These are phyloP conservation scores for Erigeron canadensis DNA, from an alignment of 129 eudicot species.

Conservation along the genomic window DNA sequence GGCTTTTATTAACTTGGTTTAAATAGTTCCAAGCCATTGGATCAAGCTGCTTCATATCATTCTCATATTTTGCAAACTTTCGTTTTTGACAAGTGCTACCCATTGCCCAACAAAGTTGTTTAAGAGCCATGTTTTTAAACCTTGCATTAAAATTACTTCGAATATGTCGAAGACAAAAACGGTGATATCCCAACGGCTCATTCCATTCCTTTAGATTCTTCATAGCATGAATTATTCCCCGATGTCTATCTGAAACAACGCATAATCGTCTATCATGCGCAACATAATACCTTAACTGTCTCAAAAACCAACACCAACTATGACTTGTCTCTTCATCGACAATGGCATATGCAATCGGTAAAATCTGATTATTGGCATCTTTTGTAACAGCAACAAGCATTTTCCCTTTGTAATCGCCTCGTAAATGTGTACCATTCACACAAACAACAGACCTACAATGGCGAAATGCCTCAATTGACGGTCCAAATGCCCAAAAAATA, in stretches of 20 bases:
- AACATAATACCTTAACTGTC: neutral
- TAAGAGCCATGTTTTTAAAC: neutral
- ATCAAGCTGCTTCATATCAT: neutral
- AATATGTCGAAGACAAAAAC: neutral
- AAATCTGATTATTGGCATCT: neutral
- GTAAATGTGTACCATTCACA: conserved; percentile 1
- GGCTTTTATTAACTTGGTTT: neutral
- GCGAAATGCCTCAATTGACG: neutral
- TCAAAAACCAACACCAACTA: neutral
- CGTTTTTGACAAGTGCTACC: neutral
- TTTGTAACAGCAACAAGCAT: neutral
- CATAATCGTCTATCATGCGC: neutral
- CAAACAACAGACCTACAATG: neutral
- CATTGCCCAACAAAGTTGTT: neutral
- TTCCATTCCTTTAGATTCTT: neutral
- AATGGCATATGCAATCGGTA: neutral
- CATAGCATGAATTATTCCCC: neutral
- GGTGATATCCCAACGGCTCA: neutral
- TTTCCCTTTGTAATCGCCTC: neutral
- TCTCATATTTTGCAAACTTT: neutral
- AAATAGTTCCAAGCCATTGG: neutral
- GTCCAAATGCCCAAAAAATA: neutral
- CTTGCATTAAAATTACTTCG: neutral
- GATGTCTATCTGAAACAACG: neutral
- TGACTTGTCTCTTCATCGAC: conserved; percentile 2